A percentile compares a stretch with the other conserved stretches of the same genome.
Evolutionary conservation across 1,139 yeast genomes (phyloP).

Genomic region (Candida dubliniensis): DNA sequence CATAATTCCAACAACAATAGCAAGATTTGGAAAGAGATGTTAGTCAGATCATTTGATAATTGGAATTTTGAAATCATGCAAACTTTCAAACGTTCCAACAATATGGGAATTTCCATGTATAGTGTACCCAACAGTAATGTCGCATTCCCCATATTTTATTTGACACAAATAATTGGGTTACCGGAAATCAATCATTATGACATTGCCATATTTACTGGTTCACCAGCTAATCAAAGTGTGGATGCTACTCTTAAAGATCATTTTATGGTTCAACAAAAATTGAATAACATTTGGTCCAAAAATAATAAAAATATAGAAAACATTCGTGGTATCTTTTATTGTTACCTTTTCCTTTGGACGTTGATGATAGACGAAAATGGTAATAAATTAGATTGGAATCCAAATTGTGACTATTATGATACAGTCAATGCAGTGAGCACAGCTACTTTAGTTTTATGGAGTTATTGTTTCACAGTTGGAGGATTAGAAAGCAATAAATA

Average conservation of each 20-base stretch:
- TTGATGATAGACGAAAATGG: slow-evolving; percentile 39
- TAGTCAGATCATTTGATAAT: slow-evolving; percentile 61
- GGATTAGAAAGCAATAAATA: slow-evolving; percentile 41
- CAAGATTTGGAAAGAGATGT: slow-evolving; percentile 60
- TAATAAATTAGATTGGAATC: slow-evolving; percentile 28
- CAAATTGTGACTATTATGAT: slow-evolving; percentile 37
- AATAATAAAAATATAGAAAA: slow-evolving; percentile 36
- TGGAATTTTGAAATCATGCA: slow-evolving; percentile 44
- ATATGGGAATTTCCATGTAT: slow-evolving; percentile 17
- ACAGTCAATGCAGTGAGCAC: slow-evolving; percentile 46
- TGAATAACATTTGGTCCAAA: slow-evolving; percentile 48
- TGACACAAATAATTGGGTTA: slow-evolving; percentile 69
- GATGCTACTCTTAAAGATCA: slow-evolving; percentile 58
- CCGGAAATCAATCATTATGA: slow-evolving; percentile 71
- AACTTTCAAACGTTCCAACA: slow-evolving; percentile 43
- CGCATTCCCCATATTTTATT: slow-evolving; percentile 57
- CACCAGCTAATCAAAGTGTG: slow-evolving; percentile 81
- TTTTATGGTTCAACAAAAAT: slow-evolving; percentile 50
- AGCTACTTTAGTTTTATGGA: slow-evolving; percentile 51
- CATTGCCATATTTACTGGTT: slow-evolving; percentile 76
- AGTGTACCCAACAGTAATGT: slow-evolving; percentile 16
- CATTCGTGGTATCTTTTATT: slow-evolving; percentile 55
- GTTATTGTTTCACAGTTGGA: slow-evolving; percentile 39
- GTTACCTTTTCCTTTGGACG: slow-evolving; percentile 63
- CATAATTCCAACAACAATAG: slow-evolving; percentile 20